A percentile compares a stretch with the other conserved stretches of the same genome.
Conservation (phyloP, 2,329 filamentous ascomycete species). For the Emericellopsis atlantica region DNA sequence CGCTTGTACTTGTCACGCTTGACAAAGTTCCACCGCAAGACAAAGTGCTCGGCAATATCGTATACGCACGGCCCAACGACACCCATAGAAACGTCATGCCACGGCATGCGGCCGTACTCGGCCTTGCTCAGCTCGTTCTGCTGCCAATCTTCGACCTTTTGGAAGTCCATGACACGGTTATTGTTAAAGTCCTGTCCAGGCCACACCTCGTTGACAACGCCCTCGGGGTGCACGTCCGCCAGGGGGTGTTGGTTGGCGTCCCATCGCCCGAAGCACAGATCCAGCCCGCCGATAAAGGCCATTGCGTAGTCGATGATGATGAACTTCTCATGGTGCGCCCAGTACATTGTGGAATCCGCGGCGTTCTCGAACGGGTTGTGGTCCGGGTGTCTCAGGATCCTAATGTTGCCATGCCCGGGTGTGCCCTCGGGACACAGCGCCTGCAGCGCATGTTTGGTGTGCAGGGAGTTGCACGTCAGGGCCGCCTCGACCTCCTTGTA, state of each 20-base stretch:
- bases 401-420: constrained; percentile 79
- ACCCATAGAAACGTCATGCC: constrained; percentile 93
- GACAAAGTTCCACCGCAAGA: constrained; percentile 90
- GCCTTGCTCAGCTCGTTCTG: constrained; percentile 84
- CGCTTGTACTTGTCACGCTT: constrained; percentile 98
- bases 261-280: constrained; percentile 94
- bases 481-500: constrained; percentile 80
- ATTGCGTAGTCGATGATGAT: constrained; percentile 85
- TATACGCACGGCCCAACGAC: constrained; percentile 81
- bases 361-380: constrained; percentile 92
- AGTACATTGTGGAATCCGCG: constrained; percentile 94
- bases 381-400: constrained; percentile 80
- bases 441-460: constrained; percentile 80
- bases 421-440: constrained; percentile 69
- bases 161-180: constrained; percentile 90
- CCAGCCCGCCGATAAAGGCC: constrained; percentile 88
- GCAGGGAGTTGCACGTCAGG: constrained; percentile 80
- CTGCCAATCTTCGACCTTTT: constrained; percentile 85
- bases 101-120: constrained; percentile 91
- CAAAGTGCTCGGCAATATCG: constrained; percentile 92
- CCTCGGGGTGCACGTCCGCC: constrained; percentile 77
- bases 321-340: constrained; percentile 97
- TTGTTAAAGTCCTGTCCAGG: constrained; percentile 98
- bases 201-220: constrained; percentile 73
- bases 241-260: constrained; percentile 76